Evolutionary conservation across 192 early-diverging fungal genomes (phyloP).

Genomic region (Coemansia sp.): DNA sequence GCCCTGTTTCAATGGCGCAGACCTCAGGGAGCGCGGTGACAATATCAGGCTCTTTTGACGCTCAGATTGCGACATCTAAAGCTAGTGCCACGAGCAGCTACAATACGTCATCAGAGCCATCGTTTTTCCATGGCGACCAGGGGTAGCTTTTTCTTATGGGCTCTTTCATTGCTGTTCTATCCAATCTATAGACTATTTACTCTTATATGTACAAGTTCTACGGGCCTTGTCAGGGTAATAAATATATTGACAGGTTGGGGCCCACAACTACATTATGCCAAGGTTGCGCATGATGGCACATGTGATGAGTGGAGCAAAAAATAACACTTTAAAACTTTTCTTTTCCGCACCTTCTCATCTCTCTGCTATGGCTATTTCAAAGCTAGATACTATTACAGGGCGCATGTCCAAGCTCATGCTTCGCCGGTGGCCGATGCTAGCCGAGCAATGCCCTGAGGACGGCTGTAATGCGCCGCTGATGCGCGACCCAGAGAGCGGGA

Average conservation of each 20-base stretch:
- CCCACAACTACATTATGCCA: background rate
- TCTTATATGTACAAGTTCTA: background rate
- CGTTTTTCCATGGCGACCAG: background rate
- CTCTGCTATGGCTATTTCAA: slow-evolving; percentile 15
- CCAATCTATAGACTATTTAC: background rate
- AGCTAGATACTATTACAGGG: slow-evolving; percentile 32
- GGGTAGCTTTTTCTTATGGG: background rate
- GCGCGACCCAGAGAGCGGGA: slow-evolving; percentile 30
- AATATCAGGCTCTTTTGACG: background rate
- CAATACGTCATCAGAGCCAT: background rate
- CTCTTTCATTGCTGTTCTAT: background rate
- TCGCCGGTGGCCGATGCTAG: slow-evolving; percentile 50
- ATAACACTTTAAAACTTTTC: background rate
- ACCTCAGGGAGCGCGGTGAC: background rate
- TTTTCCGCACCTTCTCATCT: background rate
- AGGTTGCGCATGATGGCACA: background rate
- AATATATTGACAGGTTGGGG: background rate
- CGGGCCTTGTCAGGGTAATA: background rate
- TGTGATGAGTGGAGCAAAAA: background rate
- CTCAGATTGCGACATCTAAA: background rate
- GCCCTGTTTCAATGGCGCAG: background rate
- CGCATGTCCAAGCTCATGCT: slow-evolving; percentile 52
- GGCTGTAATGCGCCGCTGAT: slow-evolving; percentile 43
- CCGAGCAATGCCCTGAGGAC: slow-evolving; percentile 25
- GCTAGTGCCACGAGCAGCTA: background rate